Evolutionary conservation across 148 eudicot genomes (phyloP), one percentile per base, ranked within the genome.

Genomic region (Drosera capensis): DNA sequence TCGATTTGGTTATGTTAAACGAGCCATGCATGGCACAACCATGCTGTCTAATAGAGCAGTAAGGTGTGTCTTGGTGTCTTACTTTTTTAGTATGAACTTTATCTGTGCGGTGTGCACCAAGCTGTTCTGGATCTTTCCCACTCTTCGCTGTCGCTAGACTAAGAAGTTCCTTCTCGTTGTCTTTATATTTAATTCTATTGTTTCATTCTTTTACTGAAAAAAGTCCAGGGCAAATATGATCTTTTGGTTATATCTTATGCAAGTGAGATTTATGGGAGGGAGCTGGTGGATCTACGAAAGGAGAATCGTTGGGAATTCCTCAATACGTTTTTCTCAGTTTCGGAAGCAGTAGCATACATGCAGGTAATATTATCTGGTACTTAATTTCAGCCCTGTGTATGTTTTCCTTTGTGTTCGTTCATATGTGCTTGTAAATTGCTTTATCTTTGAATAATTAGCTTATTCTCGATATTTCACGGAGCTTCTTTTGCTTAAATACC

Each of bases 341-440:
- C 97, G 28, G 97, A 88, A 73, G 97, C 94, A 39, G 97, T 88
- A 63, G 97, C 94, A 46, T 88, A 70, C 68, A 83, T 88, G 94
- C 97, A 83, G 94, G 97, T 88, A 69, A 41, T 52, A 38, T 40
- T 28, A 26, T 11, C 16, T 30, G 16, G 26, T 34, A 42, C 29
- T 43, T 25, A 34, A 11, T 4, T 42, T 39, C 12, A 15, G 14
- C 37, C 14, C 25, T 23, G 31, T 21, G 26, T 40, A 45, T 9
- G 2, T 25, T 20, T 45, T 22, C 4, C 12, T 37, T 25, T 14
- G 7, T 43, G 23, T 6, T 34, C 38, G 38, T n/a, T n/a, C n/a
- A n/a, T 34, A 11, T 11, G 14, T 34, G n/a, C 13, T 5, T 28
- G 9, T 34, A 11, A 34, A 15, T 2, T 34, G n/a, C n/a, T n/a